These are phyloP conservation scores for Talaromyces sp. DNA, from an alignment of 2,329 filamentous ascomycete genomes.

Conservation along the genomic window DNA sequence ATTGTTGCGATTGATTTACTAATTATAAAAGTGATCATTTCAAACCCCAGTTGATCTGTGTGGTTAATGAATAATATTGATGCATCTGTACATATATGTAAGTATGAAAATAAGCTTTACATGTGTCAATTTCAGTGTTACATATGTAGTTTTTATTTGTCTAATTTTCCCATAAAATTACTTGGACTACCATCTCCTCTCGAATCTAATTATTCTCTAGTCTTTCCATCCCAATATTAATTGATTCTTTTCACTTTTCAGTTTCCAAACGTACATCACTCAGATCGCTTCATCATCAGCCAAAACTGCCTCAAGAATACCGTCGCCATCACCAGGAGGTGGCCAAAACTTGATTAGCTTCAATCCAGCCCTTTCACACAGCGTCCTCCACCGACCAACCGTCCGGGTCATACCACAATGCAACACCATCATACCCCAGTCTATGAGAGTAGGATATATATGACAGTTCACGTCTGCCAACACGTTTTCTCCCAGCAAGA, in stretches of 20 bases:
- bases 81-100: not conserved
- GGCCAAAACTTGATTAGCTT: conserved; percentile 20
- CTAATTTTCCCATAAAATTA: not conserved
- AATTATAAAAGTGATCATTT: not conserved
- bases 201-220: not conserved
- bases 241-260: not conserved
- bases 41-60: not conserved
- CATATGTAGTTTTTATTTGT: too few species aligned
- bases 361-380: conserved; percentile 16
- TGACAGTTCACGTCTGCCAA: conserved; percentile 5
- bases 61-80: not conserved
- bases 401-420: conserved; percentile 10
- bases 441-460: conserved; percentile 1
- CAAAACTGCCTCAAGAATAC: conserved; percentile 9
- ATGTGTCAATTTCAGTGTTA: too few species aligned
- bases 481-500: conserved; percentile 8
- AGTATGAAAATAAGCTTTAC: too few species aligned
- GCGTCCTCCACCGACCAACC: conserved; percentile 2
- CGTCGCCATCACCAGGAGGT: conserved; percentile 9
- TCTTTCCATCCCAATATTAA: not conserved
- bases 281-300: not conserved
- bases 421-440: conserved; percentile 9
- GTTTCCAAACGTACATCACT: not conserved
- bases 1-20: not conserved
- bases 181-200: not conserved